Evolutionary conservation across 352 stramenopile species (phyloP), one percentile per base, ranked within the genome.

Genomic region (Phytophthora sp.): DNA sequence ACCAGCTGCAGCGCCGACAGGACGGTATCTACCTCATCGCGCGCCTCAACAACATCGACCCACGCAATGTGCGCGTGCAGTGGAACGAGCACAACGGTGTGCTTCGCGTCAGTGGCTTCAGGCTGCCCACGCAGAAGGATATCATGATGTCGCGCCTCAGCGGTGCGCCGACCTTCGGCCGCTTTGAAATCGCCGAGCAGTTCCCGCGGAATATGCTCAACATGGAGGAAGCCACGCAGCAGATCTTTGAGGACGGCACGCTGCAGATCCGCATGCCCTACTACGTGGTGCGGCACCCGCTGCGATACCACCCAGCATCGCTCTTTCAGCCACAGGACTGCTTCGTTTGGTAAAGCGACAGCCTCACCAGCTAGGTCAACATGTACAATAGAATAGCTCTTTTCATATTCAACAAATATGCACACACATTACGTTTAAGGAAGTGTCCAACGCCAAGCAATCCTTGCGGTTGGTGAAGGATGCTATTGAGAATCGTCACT

Each of bases 251-350:
- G 21, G 68, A 88, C 51, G 78, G 78, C 20, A 87, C 70, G 3
- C 38, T 90, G 46, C 64, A 88, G 46, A 81, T 90, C 23, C 76
- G 67, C 42, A 75, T 90, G 66, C 81, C 78, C n/a, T 88, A 77
- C 55, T 59, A 76, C 48, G 38, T 60, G 17, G 53, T 75, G 46
- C 77, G 64, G 18, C 54, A 48, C 8, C 74, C 72, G 9, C 30
- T 64, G 11, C 50, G 70, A 15, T 45, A 76, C 52, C 74, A 62
- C 9, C 77, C 66, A 6, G 28, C 68, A 20, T 80, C 66, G 13
- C 45, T 76, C 13, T 81, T 82, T 37, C 58, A 76, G 44, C 61
- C 69, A 8, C 66, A 64, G 8, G 69, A 76, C 43, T 78, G 69
- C 42, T 78, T 78, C 32, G 69, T 78, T 5, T 78, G 69, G 69